Evolutionary conservation across 129 eudicot genomes (phyloP).

Genomic region (Silybum marianum): DNA sequence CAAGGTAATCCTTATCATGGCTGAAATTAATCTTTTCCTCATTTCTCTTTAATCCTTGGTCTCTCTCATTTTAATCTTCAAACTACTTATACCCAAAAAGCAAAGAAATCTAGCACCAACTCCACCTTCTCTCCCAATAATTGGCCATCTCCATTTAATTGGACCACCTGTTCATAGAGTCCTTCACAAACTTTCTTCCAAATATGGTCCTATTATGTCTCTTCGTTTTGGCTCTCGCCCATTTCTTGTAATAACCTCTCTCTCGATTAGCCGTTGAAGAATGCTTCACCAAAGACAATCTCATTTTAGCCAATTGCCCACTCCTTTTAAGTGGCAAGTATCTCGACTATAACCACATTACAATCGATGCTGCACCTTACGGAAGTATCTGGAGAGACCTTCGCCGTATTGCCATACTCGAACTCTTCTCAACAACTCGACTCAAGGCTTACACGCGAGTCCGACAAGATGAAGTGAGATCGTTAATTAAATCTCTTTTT

Average conservation of each 20-base stretch:
- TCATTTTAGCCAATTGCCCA: conserved; percentile 44
- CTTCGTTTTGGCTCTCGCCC: conserved; percentile 41
- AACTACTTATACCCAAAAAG: not conserved
- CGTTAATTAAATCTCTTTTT: conserved; percentile 23
- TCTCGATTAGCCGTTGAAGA: conserved; percentile 40
- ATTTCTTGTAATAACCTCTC: conserved; percentile 37
- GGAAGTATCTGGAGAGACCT: conserved; percentile 48
- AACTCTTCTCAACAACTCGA: conserved; percentile 36
- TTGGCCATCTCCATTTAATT: conserved; percentile 45
- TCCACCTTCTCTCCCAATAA: conserved; percentile 39
- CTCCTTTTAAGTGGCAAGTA: conserved; percentile 29
- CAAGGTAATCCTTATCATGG: conserved; percentile 8
- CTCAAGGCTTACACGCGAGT: conserved; percentile 15
- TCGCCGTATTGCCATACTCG: conserved; percentile 35
- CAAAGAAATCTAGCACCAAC: conserved; percentile 24
- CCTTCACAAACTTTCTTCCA: conserved; percentile 14
- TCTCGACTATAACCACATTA: conserved; percentile 25
- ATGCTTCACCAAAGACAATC: conserved; percentile 50
- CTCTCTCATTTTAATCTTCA: not conserved
- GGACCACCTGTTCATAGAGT: conserved; percentile 26
- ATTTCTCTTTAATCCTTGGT: not conserved
- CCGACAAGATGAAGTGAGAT: conserved; percentile 34
- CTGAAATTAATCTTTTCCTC: not conserved
- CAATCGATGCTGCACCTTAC: conserved; percentile 36
- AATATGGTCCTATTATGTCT: conserved; percentile 39